Evolutionary conservation across 2,329 filamentous ascomycete species (phyloP), one percentile per base, ranked within the genome.

Genomic region (Fusarium sp.): DNA sequence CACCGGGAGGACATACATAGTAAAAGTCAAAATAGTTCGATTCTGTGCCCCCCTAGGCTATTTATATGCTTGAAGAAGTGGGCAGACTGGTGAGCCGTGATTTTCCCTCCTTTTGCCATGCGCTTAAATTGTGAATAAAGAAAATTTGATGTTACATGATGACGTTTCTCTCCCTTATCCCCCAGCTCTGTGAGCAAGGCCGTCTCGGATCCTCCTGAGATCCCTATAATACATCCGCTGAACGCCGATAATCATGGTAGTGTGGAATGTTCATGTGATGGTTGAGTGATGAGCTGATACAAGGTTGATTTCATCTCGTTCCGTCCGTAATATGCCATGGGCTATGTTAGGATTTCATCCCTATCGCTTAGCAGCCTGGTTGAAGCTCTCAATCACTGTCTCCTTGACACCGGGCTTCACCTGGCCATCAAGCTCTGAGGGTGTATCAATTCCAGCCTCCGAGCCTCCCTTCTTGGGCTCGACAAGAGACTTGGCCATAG

Each of bases 401-500:
- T 84, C 83, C 78, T 83, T 84, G 35, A 84, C 73, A 39, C 76
- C 73, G 18, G 76, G 70, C 58, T 75, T 79, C 57, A 59, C 38
- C 63, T 72, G 39, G 17, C 59, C 44, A 41, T 64, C 63, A 38
- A 55, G 49, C 47, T 64, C 68, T 63, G 68, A 55, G 47, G 59
- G 9, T 77, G 70, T 51, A n/a, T 62, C 65, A 36, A 70, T 71
- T 52, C 74, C 61, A 15, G 35, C 31, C 12, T 73, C 70, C 6
- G 72, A 76, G 22, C 73, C 65, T 18, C 62, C 69, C 44, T 61
- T 70, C 56, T 73, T 67, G n/a, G 82, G 77, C 55, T 85, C 82
- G 26, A 88, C 79, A 5, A 84, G 66, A 77, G 87, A 86, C 74
- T 87, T 87, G 10, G 91, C 90, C 82, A 93, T 87, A 17, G 87